Conservation (phyloP, 164 flowering plant species). For the Annona cherimola region DNA sequence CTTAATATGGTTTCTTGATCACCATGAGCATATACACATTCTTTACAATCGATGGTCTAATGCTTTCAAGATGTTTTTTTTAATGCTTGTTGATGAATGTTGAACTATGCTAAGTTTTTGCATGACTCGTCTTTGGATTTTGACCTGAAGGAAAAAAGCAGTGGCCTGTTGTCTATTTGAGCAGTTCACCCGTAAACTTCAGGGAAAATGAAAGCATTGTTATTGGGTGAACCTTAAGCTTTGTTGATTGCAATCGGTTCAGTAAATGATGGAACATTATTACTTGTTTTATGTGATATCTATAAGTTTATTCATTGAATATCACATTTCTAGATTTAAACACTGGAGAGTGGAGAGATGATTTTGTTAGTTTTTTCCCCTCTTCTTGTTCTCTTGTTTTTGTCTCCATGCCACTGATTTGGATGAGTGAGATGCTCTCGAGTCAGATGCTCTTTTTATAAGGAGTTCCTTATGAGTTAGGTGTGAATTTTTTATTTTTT, state of each 20-base stretch:
- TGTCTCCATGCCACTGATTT: no score
- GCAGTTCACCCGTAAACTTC: conserved; percentile 9
- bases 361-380: no score
- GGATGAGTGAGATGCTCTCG: no score
- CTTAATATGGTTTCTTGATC: neutral
- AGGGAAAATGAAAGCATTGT: conserved; percentile 11
- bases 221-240: conserved; percentile 22
- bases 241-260: conserved; percentile 10
- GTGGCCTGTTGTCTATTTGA: conserved; percentile 7
- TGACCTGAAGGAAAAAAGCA: conserved; percentile 12
- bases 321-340: no score
- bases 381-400: no score
- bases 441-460: no score
- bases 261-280: conserved; percentile 18
- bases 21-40: neutral
- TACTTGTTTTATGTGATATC: no score
- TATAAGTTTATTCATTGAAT: no score
- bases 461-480: no score
- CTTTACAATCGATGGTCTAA: neutral
- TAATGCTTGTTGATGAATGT: neutral
- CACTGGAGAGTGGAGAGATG: no score
- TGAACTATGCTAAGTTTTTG: neutral
- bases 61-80: neutral
- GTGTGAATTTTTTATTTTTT: no score
- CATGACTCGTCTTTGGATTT: neutral